Base-by-base conservation (phyloP, 495 filamentous ascomycete species). In the Echria macrotheca region DNA sequence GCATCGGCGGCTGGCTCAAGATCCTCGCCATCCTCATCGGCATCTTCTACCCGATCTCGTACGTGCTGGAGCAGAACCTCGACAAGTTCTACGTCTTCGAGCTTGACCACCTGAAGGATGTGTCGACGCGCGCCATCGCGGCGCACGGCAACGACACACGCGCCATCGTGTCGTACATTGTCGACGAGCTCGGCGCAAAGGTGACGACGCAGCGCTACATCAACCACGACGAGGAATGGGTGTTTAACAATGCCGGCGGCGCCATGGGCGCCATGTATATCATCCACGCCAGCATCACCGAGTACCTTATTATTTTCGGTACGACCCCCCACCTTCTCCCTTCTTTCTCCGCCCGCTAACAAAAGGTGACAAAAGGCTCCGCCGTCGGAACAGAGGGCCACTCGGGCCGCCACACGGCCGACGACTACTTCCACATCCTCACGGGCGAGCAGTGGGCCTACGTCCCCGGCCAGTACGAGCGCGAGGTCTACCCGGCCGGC, bases 341-440 rank as follows among this genome's bases (percentile, higher is more conserved):
- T 22, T 40, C 25, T 19, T n/a, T 6, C 35, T 14, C 33, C 14
- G 14, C 6, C 12, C 14, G 17, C 23, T 24, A 41, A 43, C 14
- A 17, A 8, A 22, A 35, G 8, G 26, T 46, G 24, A 45, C 35
- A n/a, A 24, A 28, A 10, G 81, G 87, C 53, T 89, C 88, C 3
- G 79, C 88, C n/a, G 74, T 91, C 52, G 88, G 88, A 55, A 94
- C 88, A 9, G 88, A 94, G 64, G 88, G 88, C 46, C 88, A 94
- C 75, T 79, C 83, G 10, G 88, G 88, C 46, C 81, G 87, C 26
- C 88, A 93, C 72, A 89, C 88, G 23, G 87, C 87, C 4, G 86
- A 94, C 68, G 88, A 94, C 72, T 94, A 90, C 78, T 94, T 94
- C 78, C 80, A 89, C 73, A 93, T 94, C 75, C 76, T 94, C 23